Evolutionary conservation across 805 yeast species (phyloP).

Genomic region (Candida succiphila): DNA sequence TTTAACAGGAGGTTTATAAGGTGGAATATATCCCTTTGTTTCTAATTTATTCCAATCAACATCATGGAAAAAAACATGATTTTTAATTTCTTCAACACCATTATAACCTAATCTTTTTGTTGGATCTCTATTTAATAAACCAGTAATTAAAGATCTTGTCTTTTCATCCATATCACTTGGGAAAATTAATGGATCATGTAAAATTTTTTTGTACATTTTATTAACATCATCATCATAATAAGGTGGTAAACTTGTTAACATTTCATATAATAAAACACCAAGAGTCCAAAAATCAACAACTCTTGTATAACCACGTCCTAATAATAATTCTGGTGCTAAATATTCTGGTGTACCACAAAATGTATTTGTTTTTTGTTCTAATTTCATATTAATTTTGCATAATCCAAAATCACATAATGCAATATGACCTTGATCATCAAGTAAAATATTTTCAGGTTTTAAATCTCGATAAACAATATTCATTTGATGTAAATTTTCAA

Average conservation of each 20-base stretch:
- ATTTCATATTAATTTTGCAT: slow-evolving; percentile 90
- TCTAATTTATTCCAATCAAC: slow-evolving; percentile 82
- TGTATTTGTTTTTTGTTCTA: slow-evolving; percentile 76
- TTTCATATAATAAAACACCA: slow-evolving; percentile 87
- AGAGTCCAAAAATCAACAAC: slow-evolving; percentile 99
- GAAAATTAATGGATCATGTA: slow-evolving; percentile 81
- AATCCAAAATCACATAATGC: slow-evolving; percentile 96
- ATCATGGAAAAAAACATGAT: slow-evolving; percentile 78
- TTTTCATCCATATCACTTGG: slow-evolving; percentile 82
- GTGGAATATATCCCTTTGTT: slow-evolving; percentile 87
- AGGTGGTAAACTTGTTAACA: slow-evolving; percentile 96
- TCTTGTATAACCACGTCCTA: slow-evolving; percentile 91
- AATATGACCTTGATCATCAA: slow-evolving; percentile 96
- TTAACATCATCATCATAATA: slow-evolving; percentile 92
- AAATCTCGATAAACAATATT: slow-evolving; percentile 92
- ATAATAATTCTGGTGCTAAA: slow-evolving; percentile 85
- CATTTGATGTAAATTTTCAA: slow-evolving; percentile 83
- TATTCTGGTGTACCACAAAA: slow-evolving; percentile 99
- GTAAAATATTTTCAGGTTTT: slow-evolving; percentile 89
- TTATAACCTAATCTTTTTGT: slow-evolving; percentile 61
- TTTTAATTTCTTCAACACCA: slow-evolving; percentile 78
- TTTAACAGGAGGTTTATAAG: slow-evolving; percentile 86
- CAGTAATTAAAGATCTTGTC: slow-evolving; percentile 70
- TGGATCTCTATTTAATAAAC: slow-evolving; percentile 80
- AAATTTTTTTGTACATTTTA: slow-evolving; percentile 87